These are phyloP conservation scores for Cornus suecica DNA, from an alignment of 148 eudicot species.

Conservation along the genomic window DNA sequence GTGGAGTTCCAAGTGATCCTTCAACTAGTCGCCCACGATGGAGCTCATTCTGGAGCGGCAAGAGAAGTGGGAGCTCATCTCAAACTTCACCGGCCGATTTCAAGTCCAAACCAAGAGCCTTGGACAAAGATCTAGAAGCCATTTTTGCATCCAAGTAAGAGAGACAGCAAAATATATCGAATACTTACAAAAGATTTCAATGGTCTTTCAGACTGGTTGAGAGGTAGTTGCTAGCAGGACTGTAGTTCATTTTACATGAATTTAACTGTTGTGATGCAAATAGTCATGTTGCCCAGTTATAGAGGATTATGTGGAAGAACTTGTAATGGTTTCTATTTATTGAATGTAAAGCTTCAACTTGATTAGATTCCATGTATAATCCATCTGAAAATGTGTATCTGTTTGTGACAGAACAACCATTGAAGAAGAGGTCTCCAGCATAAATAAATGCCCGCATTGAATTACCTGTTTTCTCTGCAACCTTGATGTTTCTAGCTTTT, in stretches of 20 bases:
- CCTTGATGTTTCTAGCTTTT: too few species aligned
- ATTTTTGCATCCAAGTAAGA: slow-evolving; percentile 73
- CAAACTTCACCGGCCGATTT: slow-evolving; percentile 44
- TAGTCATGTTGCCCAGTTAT: background rate
- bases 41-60: slow-evolving; percentile 69
- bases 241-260: background rate
- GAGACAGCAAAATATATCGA: too few species aligned
- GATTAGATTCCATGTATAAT: background rate
- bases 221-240: background rate
- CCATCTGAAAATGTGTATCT: background rate
- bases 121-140: slow-evolving; percentile 84
- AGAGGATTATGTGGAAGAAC: background rate
- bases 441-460: too few species aligned
- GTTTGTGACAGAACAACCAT: too few species aligned
- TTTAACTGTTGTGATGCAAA: background rate
- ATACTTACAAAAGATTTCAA: background rate
- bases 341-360: background rate
- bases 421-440: too few species aligned
- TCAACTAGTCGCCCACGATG: slow-evolving; percentile 50
- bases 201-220: background rate
- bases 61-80: slow-evolving; percentile 73
- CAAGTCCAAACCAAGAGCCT: slow-evolving; percentile 56
- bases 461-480: too few species aligned
- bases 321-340: background rate
- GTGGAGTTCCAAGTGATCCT: slow-evolving; percentile 40